phyloP scores from a whole-genome alignment of 768 basidiomycete species.

The Tricholoma matsutake region DNA sequence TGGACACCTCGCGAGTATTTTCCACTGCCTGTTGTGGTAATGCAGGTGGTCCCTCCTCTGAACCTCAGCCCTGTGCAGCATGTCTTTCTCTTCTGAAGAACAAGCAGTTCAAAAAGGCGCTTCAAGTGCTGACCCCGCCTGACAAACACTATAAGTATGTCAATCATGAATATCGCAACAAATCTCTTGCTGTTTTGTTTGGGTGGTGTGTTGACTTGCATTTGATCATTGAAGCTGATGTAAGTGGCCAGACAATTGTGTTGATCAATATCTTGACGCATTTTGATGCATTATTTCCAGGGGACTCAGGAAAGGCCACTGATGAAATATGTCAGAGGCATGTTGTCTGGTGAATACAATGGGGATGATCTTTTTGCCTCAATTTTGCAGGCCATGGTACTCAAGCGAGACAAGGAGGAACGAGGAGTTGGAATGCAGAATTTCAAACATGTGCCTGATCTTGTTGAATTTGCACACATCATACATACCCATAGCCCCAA shows the following conservation, averaged over 20 bases:
- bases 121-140: background rate
- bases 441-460: background rate
- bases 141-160: background rate
- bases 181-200: no score
- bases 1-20: background rate
- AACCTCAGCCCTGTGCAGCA: background rate
- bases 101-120: background rate
- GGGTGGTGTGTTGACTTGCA: no score
- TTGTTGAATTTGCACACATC: background rate
- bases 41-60: background rate
- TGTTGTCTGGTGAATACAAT: background rate
- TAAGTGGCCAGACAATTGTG: no score
- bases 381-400: background rate
- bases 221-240: no score
- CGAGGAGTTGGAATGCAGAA: background rate
- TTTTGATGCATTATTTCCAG: background rate
- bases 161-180: no score
- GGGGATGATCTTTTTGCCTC: background rate
- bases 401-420: background rate
- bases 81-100: background rate
- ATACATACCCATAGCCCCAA: background rate
- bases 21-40: background rate
- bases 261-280: background rate
- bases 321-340: background rate
- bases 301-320: background rate